These are phyloP conservation scores for Magnaporthiopsis poae DNA, from an alignment of 2,329 filamentous ascomycete species.

Conservation along the genomic window DNA sequence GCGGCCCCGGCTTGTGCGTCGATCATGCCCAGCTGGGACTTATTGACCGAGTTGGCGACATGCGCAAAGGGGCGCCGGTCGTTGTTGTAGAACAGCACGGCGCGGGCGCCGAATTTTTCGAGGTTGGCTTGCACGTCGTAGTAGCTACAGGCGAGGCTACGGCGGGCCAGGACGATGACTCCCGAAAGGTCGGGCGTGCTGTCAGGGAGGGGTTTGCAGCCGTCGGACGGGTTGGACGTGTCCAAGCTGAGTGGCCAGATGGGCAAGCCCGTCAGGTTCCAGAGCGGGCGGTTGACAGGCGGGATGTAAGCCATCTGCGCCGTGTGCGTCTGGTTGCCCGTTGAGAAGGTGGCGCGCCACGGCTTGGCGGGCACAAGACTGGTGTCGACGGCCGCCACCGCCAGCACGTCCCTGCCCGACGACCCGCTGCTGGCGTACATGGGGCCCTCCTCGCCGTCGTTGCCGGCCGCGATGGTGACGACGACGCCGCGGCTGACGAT, in stretches of 20 bases:
- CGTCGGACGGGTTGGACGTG: constrained; percentile 19
- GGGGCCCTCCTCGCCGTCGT: constrained; percentile 31
- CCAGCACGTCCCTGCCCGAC: constrained; percentile 30
- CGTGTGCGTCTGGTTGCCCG: constrained; percentile 7
- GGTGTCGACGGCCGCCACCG: constrained; percentile 32
- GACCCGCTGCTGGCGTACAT: constrained; percentile 22
- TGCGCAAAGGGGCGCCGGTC: not conserved
- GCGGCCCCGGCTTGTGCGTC: constrained; percentile 17
- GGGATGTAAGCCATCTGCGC: constrained; percentile 12
- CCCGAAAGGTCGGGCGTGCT: constrained; percentile 28
- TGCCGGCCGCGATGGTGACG: constrained; percentile 32
- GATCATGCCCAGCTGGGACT: not conserved
- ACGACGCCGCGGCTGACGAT: constrained; percentile 33
- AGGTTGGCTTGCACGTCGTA: constrained; percentile 22
- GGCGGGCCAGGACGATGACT: constrained; percentile 31
- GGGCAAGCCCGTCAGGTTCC: constrained; percentile 15
- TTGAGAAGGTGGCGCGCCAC: constrained; percentile 11
- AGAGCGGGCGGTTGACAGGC: constrained; percentile 10
- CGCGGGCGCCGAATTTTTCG: constrained; percentile 19
- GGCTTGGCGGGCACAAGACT: constrained; percentile 13
- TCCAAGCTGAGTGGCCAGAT: constrained; percentile 19
- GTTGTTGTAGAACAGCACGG: constrained; percentile 34
- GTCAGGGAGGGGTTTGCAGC: constrained; percentile 29
- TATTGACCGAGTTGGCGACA: not conserved
- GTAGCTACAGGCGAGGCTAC: constrained; percentile 16